Evolutionary conservation across 2,329 filamentous ascomycete genomes (phyloP), one percentile per base, ranked within the genome.

Genomic region (Xenoacremonium recifei): DNA sequence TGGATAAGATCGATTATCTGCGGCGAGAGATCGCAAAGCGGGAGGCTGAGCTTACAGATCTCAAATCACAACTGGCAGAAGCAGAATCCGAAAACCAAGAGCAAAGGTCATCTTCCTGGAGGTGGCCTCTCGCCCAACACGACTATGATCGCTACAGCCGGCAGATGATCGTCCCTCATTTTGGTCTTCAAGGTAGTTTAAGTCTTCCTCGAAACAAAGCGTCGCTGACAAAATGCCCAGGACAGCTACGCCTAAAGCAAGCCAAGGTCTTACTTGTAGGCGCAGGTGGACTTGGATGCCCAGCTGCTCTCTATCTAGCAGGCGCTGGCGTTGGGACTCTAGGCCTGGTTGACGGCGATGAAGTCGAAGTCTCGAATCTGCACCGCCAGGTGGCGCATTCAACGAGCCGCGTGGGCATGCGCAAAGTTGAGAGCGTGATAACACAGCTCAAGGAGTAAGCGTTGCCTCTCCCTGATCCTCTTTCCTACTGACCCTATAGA

Each of bases 331-430:
- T 96, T 1, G 90, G 91, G 7, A 87, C 76, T 0, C 66, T 99
- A 15, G 91, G 92, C 0, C 71, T 99, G 6, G 80, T 93, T 18
- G 93, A 99, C 61, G 90, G 87, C 4, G 93, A 99, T 65, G 74
- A 73, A 0, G 92, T 99, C 21, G 93, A 97, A 61, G 70, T 77
- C 13, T 96, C 90, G 20, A 99, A 99, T 61, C 74, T 99, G 12
- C 93, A 97, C 69, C 84, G 93, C 1, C 93, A 99, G 67, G 82
- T 97, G 37, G 78, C 90, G 21, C 92, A 99, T 62, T 76, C 77
- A 3, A 87, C 82, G 0, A 69, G 72, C 3, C 79, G 80, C 38
- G 80, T 95, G 4, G 88, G 88, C 10, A 79, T 79, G 71, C 75
- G 72, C 43, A 97, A 97, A 66, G 89, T 93, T 3, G 80, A 89